Base-by-base conservation (phyloP, 495 filamentous ascomycete species). In the Aspergillus affinis region DNA sequence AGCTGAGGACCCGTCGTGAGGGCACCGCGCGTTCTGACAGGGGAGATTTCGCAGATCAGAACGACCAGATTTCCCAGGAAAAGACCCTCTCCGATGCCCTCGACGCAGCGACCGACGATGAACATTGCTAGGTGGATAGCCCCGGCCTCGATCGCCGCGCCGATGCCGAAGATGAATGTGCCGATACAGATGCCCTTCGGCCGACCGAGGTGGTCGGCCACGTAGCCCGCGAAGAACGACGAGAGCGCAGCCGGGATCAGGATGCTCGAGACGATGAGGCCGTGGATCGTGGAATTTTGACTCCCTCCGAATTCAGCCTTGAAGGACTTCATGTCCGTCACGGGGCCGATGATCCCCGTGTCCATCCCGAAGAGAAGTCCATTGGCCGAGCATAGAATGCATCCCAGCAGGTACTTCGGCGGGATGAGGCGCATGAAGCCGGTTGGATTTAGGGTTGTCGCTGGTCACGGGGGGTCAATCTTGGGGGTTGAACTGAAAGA, bases 241-340 rank as follows among this genome's bases (percentile, higher is more conserved):
- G 84, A 79, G 0, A 85, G 48, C 0, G 85, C 81, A n/a, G 82
- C 86, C 5, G 84, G 77, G 23, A 89, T 72, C 56, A 88, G 69
- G 57, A 89, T 84, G 10, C 78, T 74, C 6, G 86, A 88, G 29
- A 89, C 84, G 9, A 83, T 80, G 8, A 88, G 72, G 4, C 85
- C 85, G 47, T 81, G 78, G 52, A 85, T 70, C 3, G 73, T 76
- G 0, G 85, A 71, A 0, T 84, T 82, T 30, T 83, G 74, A 13
- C 61, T 55, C 2, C 84, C 69, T 8, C 18, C 18, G 51, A 88
- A 75, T 4, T 73, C 67, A 3, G 61, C 56, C 3, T 61, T 65
- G 68, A 85, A 88, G 32, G 74, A 63, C 0, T 71, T 71, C 86
- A 89, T 89, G 20, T 76, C 71, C 7, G 82, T 86, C 1, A 88